Evolutionary conservation across 140 eudicot genomes (phyloP).

Genomic region (Erigeron philadelphicus): DNA sequence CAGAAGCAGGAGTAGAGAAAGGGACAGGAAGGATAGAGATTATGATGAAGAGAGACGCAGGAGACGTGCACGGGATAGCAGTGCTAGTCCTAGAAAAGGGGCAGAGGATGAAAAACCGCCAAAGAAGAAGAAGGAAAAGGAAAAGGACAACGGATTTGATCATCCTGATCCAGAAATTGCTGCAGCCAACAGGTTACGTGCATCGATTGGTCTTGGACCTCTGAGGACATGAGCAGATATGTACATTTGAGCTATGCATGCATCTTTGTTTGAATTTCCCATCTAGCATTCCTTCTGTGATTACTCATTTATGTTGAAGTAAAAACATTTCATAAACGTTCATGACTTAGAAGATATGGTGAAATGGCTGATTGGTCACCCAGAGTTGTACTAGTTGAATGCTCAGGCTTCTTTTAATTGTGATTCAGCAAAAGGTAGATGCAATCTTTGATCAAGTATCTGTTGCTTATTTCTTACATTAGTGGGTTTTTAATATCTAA

Average conservation of each 20-base stretch:
- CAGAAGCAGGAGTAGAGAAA: constrained; percentile 67
- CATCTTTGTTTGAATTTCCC: background rate
- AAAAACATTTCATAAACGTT: background rate
- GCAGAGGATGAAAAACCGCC: constrained; percentile 39
- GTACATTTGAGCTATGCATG: background rate
- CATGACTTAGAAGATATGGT: background rate
- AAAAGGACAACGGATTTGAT: constrained; percentile 83
- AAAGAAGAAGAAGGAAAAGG: constrained; percentile 74
- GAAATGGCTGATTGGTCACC: background rate
- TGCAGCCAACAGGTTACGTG: constrained; percentile 66
- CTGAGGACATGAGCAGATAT: constrained; percentile 23
- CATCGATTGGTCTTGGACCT: constrained; percentile 68
- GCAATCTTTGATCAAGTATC: no score
- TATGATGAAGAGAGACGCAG: constrained; percentile 71
- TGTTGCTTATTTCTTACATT: no score
- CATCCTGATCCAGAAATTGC: constrained; percentile 96
- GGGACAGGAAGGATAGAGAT: constrained; percentile 47
- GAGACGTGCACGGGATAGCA: constrained; percentile 51
- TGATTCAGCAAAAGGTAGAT: no score
- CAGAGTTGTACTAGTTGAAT: background rate
- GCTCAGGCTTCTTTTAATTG: no score
- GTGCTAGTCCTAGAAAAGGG: constrained; percentile 66
- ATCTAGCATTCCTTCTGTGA: background rate
- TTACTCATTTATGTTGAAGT: background rate
- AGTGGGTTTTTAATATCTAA: no score